Conservation (phyloP, 305 asterid genomes). For the Solanum aculeatissimum region DNA sequence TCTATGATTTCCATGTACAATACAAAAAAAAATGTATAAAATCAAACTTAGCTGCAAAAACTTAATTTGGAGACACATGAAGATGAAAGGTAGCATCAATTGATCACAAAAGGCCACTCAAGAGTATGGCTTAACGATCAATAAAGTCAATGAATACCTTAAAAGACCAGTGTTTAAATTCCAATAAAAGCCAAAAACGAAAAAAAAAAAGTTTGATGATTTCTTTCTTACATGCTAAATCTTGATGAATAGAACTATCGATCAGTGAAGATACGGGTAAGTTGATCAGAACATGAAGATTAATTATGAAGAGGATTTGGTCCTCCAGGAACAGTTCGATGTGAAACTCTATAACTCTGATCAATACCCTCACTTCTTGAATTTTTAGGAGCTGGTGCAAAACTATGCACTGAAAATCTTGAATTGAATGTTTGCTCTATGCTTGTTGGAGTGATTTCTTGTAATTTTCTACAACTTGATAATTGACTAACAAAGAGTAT, state of each 20-base stretch:
- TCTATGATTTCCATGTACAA: not conserved
- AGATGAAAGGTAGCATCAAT: not conserved
- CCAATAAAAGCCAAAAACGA: not conserved
- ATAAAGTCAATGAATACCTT: not conserved
- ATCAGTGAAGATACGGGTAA: not conserved
- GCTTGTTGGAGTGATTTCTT: not conserved
- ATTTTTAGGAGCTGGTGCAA: constrained; percentile 26
- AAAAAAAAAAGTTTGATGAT: not conserved
- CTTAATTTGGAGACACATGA: not conserved
- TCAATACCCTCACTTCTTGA: constrained; percentile 17
- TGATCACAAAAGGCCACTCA: not conserved
- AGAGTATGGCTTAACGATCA: no score
- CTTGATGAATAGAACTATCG: not conserved
- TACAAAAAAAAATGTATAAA: not conserved
- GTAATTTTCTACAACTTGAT: constrained; percentile 24
- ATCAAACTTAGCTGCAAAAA: not conserved
- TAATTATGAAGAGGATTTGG: constrained; percentile 82
- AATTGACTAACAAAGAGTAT: constrained; percentile 9
- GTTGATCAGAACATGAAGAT: not conserved
- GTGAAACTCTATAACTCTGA: constrained; percentile 28
- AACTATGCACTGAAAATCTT: constrained; percentile 18
- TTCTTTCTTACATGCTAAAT: not conserved
- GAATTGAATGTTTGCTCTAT: constrained; percentile 3
- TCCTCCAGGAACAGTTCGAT: constrained; percentile 51
- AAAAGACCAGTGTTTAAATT: not conserved